Evolutionary conservation across 495 filamentous ascomycete species (phyloP), one percentile per base, ranked within the genome.

Genomic region (Aspergillus sclerotiicarbonarius): DNA sequence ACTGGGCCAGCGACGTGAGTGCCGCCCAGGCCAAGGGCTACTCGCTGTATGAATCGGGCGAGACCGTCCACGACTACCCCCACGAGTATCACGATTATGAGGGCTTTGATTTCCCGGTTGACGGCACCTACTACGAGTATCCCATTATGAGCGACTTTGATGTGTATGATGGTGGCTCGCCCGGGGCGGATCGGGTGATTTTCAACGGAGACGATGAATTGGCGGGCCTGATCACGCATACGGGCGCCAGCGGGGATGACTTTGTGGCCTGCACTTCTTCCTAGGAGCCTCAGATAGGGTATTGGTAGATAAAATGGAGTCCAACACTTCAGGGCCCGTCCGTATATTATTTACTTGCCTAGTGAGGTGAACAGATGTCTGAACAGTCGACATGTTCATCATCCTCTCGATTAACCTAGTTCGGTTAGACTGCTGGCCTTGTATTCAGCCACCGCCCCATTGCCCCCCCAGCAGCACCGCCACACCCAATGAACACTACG

Each of bases 81-180:
- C 88, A 91, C 72, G 71, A 75, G 49, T 90, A 90, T 77, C 81
- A 90, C 66, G 78, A 91, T 80, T 84, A 84, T 68, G 89, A 92
- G 67, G 85, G 83, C 39, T 90, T 91, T 69, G 72, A 70, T 54
- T 91, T 92, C 73, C 74, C 79, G 33, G 79, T 82, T 7, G 59
- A 67, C 0, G 79, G 79, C n/a, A 84, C 86, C 0, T 91, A 84
- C 73, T 86, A 88, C 60, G 88, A 91, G 67, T 91, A 84, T 67
- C 89, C 89, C 1, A 85, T 92, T 55, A 58, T 88, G 64, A 75
- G 62, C 51, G 76, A 72, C 53, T 78, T 75, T 57, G 54, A 63
- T 2, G 67, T 80, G 2, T 92, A 89, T 62, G 75, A 62, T 37
- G 86, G 88, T 52, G 86, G 87, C 25, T 81, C 76, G 8, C 88